These are phyloP conservation scores for Pichia norvegensis DNA, from an alignment of 1,139 yeast genomes.

Conservation along the genomic window DNA sequence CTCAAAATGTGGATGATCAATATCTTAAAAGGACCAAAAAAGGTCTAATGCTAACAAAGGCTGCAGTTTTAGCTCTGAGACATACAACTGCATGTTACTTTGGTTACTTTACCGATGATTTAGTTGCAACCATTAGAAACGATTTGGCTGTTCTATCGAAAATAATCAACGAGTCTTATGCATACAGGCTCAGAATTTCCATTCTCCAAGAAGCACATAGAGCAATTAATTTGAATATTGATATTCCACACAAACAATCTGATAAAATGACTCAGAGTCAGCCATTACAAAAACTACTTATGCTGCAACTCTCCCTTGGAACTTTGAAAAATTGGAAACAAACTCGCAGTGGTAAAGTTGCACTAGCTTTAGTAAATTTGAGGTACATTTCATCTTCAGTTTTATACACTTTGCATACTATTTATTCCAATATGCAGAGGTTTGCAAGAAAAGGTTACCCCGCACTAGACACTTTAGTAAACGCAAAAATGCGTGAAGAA, in stretches of 20 bases:
- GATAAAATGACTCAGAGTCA: conserved; percentile 68
- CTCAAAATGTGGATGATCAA: conserved; percentile 22
- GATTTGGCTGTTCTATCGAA: conserved; percentile 34
- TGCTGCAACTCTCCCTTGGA: conserved; percentile 62
- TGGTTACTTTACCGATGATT: conserved; percentile 58
- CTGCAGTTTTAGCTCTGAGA: conserved; percentile 56
- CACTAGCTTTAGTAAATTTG: conserved; percentile 62
- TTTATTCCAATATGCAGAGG: conserved; percentile 49
- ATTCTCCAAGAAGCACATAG: conserved; percentile 58
- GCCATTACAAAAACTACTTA: conserved; percentile 57
- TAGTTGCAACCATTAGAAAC: conserved; percentile 45
- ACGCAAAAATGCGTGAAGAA: conserved; percentile 50
- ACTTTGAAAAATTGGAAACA: conserved; percentile 42
- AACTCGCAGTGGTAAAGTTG: conserved; percentile 47
- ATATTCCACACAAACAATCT: conserved; percentile 57
- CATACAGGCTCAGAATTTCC: conserved; percentile 36
- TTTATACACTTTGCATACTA: conserved; percentile 61
- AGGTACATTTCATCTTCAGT: conserved; percentile 68
- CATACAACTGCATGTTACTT: conserved; percentile 65
- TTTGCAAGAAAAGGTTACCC: conserved; percentile 28
- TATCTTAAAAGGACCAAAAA: conserved; percentile 19
- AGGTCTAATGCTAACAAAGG: conserved; percentile 35
- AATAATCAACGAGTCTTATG: conserved; percentile 24
- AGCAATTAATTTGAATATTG: conserved; percentile 62
- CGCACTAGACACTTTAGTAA: conserved; percentile 40